A percentile compares a stretch with the other conserved stretches of the same genome.
phyloP scores from a whole-genome alignment of 2,329 filamentous ascomycete species.

The Rutstroemia sp. region DNA sequence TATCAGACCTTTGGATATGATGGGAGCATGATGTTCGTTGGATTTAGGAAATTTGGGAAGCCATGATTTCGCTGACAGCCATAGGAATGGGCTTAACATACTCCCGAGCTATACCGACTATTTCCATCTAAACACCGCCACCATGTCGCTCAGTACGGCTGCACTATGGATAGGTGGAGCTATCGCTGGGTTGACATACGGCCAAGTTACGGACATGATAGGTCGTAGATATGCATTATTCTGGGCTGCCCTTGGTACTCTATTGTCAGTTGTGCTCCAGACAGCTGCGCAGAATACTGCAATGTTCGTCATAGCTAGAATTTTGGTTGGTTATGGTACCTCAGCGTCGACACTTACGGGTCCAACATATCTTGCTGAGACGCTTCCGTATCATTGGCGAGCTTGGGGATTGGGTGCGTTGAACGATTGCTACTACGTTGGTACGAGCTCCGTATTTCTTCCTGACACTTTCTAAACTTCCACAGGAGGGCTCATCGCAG shows the following conservation, averaged over 20 bases:
- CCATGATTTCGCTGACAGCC: neutral
- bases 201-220: slow-evolving; percentile 30
- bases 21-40: slow-evolving; percentile 17
- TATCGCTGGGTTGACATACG: slow-evolving; percentile 37
- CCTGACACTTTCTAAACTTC: neutral
- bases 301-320: slow-evolving; percentile 20
- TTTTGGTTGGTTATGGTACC: slow-evolving; percentile 20
- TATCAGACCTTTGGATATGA: slow-evolving; percentile 20
- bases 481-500: slow-evolving; percentile 30
- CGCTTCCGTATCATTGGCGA: slow-evolving; percentile 38
- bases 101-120: slow-evolving; percentile 49
- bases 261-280: slow-evolving; percentile 17
- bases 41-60: neutral
- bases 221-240: slow-evolving; percentile 26
- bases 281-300: slow-evolving; percentile 20
- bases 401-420: slow-evolving; percentile 36
- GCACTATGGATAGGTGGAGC: slow-evolving; percentile 45
- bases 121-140: slow-evolving; percentile 44
- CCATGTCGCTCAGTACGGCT: slow-evolving; percentile 46
- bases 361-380: slow-evolving; percentile 43
- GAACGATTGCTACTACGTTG: slow-evolving; percentile 30
- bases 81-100: slow-evolving; percentile 46
- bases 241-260: slow-evolving; percentile 14
- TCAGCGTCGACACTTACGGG: slow-evolving; percentile 32
- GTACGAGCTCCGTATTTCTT: neutral